A percentile compares a stretch with the other conserved stretches of the same genome.
Conservation (phyloP, 2,329 filamentous ascomycete species). For the Diaporthe nobilis region DNA sequence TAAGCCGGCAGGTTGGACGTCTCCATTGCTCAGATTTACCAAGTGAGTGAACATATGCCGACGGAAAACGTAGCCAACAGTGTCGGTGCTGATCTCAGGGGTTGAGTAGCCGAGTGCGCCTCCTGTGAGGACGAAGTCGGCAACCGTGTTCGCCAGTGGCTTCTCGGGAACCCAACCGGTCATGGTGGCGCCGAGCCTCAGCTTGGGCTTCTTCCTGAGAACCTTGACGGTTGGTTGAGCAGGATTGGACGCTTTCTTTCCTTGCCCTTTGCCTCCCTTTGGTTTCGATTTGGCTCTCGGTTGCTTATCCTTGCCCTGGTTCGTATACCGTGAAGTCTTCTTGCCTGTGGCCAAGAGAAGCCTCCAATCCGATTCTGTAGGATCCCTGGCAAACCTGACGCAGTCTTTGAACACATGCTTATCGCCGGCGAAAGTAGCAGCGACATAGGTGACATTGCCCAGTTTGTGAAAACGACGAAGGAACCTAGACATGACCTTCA, state of each 20-base stretch:
- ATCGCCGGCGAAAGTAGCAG: conserved; percentile 65
- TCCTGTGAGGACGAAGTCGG: conserved; percentile 52
- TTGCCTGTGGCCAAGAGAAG: conserved; percentile 67
- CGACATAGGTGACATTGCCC: conserved; percentile 70
- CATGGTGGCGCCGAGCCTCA: conserved; percentile 26
- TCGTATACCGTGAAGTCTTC: conserved; percentile 48
- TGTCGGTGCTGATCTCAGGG: conserved; percentile 53
- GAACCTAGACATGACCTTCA: conserved; percentile 71
- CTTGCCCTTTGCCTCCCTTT: conserved; percentile 34
- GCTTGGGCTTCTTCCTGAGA: conserved; percentile 38
- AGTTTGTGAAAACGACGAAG: conserved; percentile 70
- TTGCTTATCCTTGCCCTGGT: conserved; percentile 42
- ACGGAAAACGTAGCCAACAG: conserved; percentile 53
- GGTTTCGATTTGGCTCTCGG: conserved; percentile 45
- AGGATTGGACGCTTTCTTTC: conserved; percentile 17
- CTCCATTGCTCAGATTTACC: conserved; percentile 49
- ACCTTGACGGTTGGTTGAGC: conserved; percentile 23
- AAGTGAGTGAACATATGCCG: conserved; percentile 53
- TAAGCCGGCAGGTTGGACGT: conserved; percentile 57
- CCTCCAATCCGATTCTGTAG: conserved; percentile 70
- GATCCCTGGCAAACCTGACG: conserved; percentile 70
- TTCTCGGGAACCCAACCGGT: conserved; percentile 52
- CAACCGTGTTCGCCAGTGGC: conserved; percentile 53
- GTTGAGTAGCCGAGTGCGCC: conserved; percentile 53
- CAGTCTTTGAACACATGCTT: conserved; percentile 72